phyloP scores from a whole-genome alignment of 2,329 filamentous ascomycete species.

The Penicillium sp. region DNA sequence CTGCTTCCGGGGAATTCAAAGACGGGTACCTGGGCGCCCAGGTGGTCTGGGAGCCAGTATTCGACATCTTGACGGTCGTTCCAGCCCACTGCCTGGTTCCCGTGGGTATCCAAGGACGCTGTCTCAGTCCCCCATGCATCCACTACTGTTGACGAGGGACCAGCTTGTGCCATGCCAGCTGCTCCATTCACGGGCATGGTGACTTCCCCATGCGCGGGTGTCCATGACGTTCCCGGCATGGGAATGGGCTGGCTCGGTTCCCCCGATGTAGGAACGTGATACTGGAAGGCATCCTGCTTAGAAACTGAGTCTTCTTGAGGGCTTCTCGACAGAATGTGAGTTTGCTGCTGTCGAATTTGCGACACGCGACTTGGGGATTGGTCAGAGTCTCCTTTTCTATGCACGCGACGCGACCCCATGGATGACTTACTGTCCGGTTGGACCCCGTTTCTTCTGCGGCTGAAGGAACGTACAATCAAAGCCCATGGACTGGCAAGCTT shows the following conservation, averaged over 20 bases:
- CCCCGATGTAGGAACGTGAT: conserved; percentile 22
- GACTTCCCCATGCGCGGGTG: conserved; percentile 20
- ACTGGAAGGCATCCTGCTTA: conserved; percentile 22
- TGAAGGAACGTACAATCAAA: conserved; percentile 44
- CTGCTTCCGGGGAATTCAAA: conserved; percentile 36
- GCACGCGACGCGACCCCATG: conserved; percentile 7
- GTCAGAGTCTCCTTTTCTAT: conserved; percentile 8
- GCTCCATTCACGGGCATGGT: conserved; percentile 24
- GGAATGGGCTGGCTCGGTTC: conserved; percentile 19
- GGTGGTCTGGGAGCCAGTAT: conserved; percentile 37
- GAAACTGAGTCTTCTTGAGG: conserved; percentile 16
- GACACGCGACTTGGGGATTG: conserved; percentile 32
- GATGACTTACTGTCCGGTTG: conserved; percentile 38
- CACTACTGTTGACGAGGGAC: conserved; percentile 18
- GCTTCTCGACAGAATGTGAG: conserved; percentile 17
- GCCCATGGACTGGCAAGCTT: conserved; percentile 38
- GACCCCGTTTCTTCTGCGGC: conserved; percentile 44
- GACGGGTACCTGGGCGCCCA: conserved; percentile 34
- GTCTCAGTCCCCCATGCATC: conserved; percentile 25
- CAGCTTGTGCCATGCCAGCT: conserved; percentile 18
- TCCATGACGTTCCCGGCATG: conserved; percentile 23
- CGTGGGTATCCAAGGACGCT: conserved; percentile 22
- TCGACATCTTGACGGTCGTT: conserved; percentile 32
- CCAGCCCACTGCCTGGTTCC: conserved; percentile 25
- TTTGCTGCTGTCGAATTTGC: conserved; percentile 40